phyloP scores from a whole-genome alignment of 129 eudicot genomes.

The Saussurea involucrata region DNA sequence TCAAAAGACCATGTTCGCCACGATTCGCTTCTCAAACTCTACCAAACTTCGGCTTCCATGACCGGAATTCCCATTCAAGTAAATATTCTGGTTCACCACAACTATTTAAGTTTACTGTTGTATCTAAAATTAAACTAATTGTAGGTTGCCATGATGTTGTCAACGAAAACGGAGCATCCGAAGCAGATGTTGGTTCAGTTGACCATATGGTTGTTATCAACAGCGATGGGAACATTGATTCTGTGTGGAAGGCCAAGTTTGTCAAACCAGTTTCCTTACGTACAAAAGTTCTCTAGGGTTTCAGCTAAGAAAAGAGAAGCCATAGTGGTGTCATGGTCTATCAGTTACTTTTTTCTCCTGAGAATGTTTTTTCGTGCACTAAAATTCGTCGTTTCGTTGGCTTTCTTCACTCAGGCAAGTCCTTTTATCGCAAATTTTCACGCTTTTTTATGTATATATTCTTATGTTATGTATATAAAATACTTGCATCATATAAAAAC shows the following conservation, averaged over 20 bases:
- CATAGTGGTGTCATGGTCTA: constrained; percentile 29
- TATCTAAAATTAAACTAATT: no score
- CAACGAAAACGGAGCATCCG: constrained; percentile 20
- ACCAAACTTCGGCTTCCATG: constrained; percentile 42
- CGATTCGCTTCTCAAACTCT: constrained; percentile 21
- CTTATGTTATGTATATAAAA: no score
- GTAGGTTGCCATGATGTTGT: constrained; percentile 27
- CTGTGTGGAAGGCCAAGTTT: constrained; percentile 30
- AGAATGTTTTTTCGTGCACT: constrained; percentile 20
- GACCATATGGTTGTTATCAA: constrained; percentile 23
- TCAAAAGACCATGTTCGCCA: background rate
- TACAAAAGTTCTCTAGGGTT: constrained; percentile 24
- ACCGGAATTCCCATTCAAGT: constrained; percentile 31
- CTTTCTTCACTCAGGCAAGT: constrained; percentile 37
- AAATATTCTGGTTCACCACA: background rate
- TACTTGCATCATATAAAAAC: background rate
- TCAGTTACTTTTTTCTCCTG: constrained; percentile 24
- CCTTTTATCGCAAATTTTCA: background rate
- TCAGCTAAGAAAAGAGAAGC: constrained; percentile 32
- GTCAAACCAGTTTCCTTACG: constrained; percentile 33
- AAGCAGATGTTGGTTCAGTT: constrained; percentile 23
- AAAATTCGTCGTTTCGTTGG: constrained; percentile 19
- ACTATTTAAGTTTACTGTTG: no score
- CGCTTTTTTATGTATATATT: no score
- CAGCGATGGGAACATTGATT: constrained; percentile 26